These are phyloP conservation scores for Suhomyces terraborum DNA, from an alignment of 1,139 yeast species.

Conservation along the genomic window DNA sequence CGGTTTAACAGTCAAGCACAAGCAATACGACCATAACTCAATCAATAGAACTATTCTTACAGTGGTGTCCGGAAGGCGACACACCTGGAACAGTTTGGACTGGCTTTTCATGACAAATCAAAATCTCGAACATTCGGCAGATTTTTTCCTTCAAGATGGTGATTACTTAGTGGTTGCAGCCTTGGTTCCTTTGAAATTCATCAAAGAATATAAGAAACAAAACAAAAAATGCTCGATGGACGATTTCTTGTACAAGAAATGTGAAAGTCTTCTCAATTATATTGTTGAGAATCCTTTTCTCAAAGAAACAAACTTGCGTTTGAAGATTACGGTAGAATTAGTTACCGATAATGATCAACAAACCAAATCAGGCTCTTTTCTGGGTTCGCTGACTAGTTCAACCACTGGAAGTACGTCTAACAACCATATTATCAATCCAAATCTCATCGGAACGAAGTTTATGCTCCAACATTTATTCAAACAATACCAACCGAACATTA, in stretches of 20 bases:
- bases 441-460: constrained; percentile 31
- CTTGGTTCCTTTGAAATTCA: constrained; percentile 34
- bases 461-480: constrained; percentile 40
- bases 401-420: not conserved
- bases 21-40: constrained; percentile 27
- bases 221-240: constrained; percentile 19
- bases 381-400: constrained; percentile 7
- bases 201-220: constrained; percentile 20
- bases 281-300: constrained; percentile 31
- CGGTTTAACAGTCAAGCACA: constrained; percentile 41
- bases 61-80: constrained; percentile 43
- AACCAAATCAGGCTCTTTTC: constrained; percentile 3
- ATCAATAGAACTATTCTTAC: constrained; percentile 38
- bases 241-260: constrained; percentile 39
- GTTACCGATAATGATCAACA: constrained; percentile 28
- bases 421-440: constrained; percentile 5
- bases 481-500: constrained; percentile 46
- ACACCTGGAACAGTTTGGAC: constrained; percentile 48
- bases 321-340: constrained; percentile 58
- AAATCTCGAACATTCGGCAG: constrained; percentile 4
- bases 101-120: constrained; percentile 33
- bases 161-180: constrained; percentile 44
- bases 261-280: constrained; percentile 44
- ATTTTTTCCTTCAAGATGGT: constrained; percentile 36
- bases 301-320: constrained; percentile 27